A percentile compares a stretch with the other conserved stretches of the same genome.
Conservation (phyloP, 140 eudicot species). For the Senecio squalidus region DNA sequence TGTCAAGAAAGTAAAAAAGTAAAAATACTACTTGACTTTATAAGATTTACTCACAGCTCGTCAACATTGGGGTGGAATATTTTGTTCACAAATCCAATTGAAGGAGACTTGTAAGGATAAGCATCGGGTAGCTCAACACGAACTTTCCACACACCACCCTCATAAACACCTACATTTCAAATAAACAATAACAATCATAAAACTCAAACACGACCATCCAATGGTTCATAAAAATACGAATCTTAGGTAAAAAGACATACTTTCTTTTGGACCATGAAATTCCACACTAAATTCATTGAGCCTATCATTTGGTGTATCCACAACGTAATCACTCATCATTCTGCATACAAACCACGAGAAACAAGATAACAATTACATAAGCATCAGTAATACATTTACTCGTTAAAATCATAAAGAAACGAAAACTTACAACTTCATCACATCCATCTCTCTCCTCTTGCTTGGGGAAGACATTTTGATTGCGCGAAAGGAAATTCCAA, state of each 20-base stretch:
- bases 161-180: slow-evolving; percentile 60
- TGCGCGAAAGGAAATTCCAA: neutral
- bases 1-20: neutral
- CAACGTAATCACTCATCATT: slow-evolving; percentile 94
- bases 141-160: slow-evolving; percentile 84
- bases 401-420: neutral
- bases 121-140: slow-evolving; percentile 71
- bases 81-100: slow-evolving; percentile 66
- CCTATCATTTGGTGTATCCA: slow-evolving; percentile 86
- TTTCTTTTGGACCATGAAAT: slow-evolving; percentile 94
- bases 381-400: neutral
- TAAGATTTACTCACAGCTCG: slow-evolving; percentile 45
- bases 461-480: slow-evolving; percentile 54
- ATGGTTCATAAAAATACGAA: neutral
- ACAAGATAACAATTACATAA: neutral
- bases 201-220: neutral
- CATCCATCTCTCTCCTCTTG: slow-evolving; percentile 68
- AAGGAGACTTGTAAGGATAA: slow-evolving; percentile 74
- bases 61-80: slow-evolving; percentile 74
- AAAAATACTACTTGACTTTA: neutral
- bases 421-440: slow-evolving; percentile 63
- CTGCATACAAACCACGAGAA: slow-evolving; percentile 23
- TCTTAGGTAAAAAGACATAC: slow-evolving; percentile 30
- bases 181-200: neutral
- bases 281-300: slow-evolving; percentile 76